Base-by-base conservation (phyloP, 306 rosid genomes). In the Quillaja saponaria region DNA sequence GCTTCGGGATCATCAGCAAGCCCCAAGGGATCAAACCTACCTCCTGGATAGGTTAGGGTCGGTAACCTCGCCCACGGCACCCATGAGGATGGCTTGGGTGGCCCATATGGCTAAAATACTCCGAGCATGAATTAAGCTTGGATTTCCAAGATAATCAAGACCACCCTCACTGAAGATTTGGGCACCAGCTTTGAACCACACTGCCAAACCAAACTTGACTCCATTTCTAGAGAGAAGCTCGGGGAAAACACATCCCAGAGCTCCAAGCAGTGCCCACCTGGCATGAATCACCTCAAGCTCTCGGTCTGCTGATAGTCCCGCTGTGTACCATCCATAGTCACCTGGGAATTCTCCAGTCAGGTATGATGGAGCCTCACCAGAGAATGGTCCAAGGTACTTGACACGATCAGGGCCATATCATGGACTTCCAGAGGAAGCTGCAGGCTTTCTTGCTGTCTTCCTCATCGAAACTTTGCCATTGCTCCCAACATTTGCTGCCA, bases 241-340 rank as follows among this genome's bases (percentile, higher is more conserved):
- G n/a, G 72, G 81, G 73, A 70, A 76, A 10, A 76, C 80, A 51
- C 80, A 70, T 42, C 78, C 78, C 49, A 77, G 14, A 46, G 78
- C 74, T 6, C 79, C 79, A 47, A 67, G 79, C 69, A 54, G 67
- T n/a, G 79, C 79, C 79, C 65, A 74, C 52, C 79, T 67, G 10
- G 56, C 34, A 48, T 74, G 74, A 59, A 67, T 67, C 19, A 67
- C 79, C 53, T 60, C 75, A 6, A 68, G 70, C 59, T 75, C 75
- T 14, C 71, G 71, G 39, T 75, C 71, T 2, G 79, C 75, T 13
- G 75, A 68, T 14, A 75, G 52, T 8, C 71, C 75, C 9, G 74
- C 79, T 8, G 79, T 74, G 52, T 74, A 73, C 79, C 74, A 67
- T 9, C 74, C 79, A 34, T 74, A 74, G 41, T 67, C 79, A 53